Evolutionary conservation across 306 rosid genomes (phyloP).

Genomic region (Sechiopsis laciniata): DNA sequence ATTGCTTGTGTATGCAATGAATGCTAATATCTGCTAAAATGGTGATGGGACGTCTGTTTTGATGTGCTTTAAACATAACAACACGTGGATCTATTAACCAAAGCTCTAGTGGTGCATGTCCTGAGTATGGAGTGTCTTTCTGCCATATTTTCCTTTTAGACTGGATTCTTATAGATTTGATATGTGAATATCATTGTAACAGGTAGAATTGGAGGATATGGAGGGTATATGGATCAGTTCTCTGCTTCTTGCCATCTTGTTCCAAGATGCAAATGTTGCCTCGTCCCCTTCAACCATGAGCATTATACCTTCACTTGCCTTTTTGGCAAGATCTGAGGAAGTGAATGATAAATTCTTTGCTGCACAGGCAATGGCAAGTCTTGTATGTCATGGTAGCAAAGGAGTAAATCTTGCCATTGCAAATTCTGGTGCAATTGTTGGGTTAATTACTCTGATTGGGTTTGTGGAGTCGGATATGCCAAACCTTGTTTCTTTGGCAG

Average conservation of each 20-base stretch:
- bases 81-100: neutral
- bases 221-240: constrained; percentile 91
- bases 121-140: constrained; percentile 6
- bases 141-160: neutral
- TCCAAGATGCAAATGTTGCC: constrained; percentile 65
- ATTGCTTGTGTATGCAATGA: neutral
- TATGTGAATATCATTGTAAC: constrained; percentile 35
- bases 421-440: constrained; percentile 86
- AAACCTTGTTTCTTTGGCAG: constrained; percentile 60
- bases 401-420: constrained; percentile 79
- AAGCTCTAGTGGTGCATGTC: constrained; percentile 1
- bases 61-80: neutral
- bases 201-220: constrained; percentile 79
- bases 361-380: constrained; percentile 94
- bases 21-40: neutral
- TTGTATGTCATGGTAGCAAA: constrained; percentile 64
- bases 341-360: constrained; percentile 76
- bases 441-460: constrained; percentile 74
- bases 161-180: constrained; percentile 23
- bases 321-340: constrained; percentile 78
- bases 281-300: constrained; percentile 56
- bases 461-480: constrained; percentile 66
- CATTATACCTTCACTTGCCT: constrained; percentile 71
- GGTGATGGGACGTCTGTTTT: neutral
- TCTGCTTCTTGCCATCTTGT: constrained; percentile 74